These are phyloP conservation scores for Lithocarpus polystachyus DNA, from an alignment of 306 rosid genomes.

Conservation along the genomic window DNA sequence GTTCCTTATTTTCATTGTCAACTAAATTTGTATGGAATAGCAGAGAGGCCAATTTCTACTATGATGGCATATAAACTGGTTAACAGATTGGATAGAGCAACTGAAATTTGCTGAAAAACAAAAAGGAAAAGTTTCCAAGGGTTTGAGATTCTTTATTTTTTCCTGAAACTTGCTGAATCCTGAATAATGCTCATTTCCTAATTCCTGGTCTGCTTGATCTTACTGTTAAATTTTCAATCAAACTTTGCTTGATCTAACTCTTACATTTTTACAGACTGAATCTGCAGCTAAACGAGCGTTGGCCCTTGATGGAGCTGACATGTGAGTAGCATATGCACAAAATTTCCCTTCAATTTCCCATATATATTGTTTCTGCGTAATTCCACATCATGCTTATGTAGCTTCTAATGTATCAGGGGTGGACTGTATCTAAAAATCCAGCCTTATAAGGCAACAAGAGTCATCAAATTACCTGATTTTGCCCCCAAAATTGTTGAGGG, in stretches of 20 bases:
- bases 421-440: constrained; percentile 78
- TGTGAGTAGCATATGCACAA: constrained; percentile 51
- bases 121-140: background rate
- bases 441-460: constrained; percentile 57
- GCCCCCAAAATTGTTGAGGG: constrained; percentile 74
- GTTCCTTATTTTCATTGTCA: background rate
- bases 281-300: constrained; percentile 91
- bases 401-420: constrained; percentile 62
- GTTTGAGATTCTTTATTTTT: background rate
- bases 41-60: background rate
- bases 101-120: background rate
- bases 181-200: background rate
- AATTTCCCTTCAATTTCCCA: background rate
- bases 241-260: constrained; percentile 8
- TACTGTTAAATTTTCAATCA: constrained; percentile 8
- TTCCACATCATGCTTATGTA: constrained; percentile 19
- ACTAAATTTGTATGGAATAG: background rate
- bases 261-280: constrained; percentile 62
- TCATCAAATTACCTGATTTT: constrained; percentile 52
- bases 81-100: background rate
- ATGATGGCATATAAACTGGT: background rate
- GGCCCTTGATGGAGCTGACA: constrained; percentile 91
- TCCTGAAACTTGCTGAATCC: background rate
- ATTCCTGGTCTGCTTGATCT: constrained; percentile 9
- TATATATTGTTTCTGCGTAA: constrained; percentile 3